A percentile compares a stretch with the other conserved stretches of the same genome.
Conservation (phyloP, 768 basidiomycete species). For the Multifurca ochricompacta region DNA sequence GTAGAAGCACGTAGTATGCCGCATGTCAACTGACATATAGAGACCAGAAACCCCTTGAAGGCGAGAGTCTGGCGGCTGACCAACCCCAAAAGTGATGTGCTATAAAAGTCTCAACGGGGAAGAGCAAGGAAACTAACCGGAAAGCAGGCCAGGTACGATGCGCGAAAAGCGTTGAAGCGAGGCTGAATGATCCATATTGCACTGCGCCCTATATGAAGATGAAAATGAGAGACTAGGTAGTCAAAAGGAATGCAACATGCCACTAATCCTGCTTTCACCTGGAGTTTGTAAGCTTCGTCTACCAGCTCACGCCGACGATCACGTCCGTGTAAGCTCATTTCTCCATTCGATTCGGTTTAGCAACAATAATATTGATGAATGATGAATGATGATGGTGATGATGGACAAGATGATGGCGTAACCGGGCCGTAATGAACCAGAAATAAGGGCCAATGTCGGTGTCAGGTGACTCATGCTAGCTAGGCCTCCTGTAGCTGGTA, state of each 20-base stretch:
- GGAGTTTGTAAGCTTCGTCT: conserved; percentile 50
- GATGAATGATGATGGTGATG: background rate
- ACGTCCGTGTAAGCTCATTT: conserved; percentile 16
- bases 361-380: no score
- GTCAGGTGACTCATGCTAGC: background rate
- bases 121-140: conserved; percentile 36
- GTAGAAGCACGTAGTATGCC: background rate
- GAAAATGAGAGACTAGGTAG: background rate
- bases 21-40: conserved; percentile 45
- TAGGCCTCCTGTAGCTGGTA: no score
- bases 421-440: no score
- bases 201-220: conserved; percentile 41
- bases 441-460: background rate
- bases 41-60: conserved; percentile 74
- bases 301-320: conserved; percentile 45
- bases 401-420: background rate
- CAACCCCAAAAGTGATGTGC: background rate
- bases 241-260: conserved; percentile 8
- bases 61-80: conserved; percentile 69
- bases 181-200: conserved; percentile 44
- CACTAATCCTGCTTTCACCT: conserved; percentile 43
- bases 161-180: conserved; percentile 52
- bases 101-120: background rate
- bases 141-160: conserved; percentile 71
- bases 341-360: no score